These are phyloP conservation scores for Penicillium sp. DNA, from an alignment of 2,329 filamentous ascomycete species.

Conservation along the genomic window DNA sequence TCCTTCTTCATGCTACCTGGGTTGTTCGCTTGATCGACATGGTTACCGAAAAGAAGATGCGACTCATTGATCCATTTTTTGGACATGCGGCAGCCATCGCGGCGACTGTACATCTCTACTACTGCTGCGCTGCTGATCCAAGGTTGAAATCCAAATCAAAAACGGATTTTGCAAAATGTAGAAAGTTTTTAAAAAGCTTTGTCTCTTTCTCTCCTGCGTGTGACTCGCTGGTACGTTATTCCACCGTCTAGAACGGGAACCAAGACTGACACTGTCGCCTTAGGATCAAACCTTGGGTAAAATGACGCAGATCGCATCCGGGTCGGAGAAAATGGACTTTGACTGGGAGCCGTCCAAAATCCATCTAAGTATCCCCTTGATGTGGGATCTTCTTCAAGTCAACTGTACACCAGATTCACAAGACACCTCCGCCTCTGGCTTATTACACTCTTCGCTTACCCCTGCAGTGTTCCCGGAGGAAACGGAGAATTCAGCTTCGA, in stretches of 20 bases:
- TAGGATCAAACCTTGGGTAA: conserved; percentile 49
- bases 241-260: neutral
- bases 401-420: conserved; percentile 41
- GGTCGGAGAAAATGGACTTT: conserved; percentile 48
- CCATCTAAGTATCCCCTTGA: conserved; percentile 50
- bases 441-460: conserved; percentile 44
- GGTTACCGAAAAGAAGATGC: conserved; percentile 50
- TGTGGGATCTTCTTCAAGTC: conserved; percentile 53
- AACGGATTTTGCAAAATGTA: conserved; percentile 50
- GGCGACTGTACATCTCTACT: conserved; percentile 52
- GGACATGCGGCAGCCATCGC: conserved; percentile 51
- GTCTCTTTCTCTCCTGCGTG: conserved; percentile 48
- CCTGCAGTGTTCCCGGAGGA: conserved; percentile 33
- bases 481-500: conserved; percentile 31
- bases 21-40: conserved; percentile 54
- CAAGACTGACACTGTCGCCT: conserved; percentile 6
- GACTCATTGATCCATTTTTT: conserved; percentile 51
- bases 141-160: conserved; percentile 51
- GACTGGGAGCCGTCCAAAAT: conserved; percentile 53
- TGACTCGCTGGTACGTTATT: conserved; percentile 40
- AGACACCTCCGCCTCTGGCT: conserved; percentile 35
- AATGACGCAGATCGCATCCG: conserved; percentile 49
- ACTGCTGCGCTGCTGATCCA: conserved; percentile 49
- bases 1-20: conserved; percentile 52
- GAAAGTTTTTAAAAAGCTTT: conserved; percentile 49